A percentile compares a stretch with the other conserved stretches of the same genome.
These are phyloP conservation scores for Malus hybrid DNA, from an alignment of 331 rosid genomes.

Conservation along the genomic window DNA sequence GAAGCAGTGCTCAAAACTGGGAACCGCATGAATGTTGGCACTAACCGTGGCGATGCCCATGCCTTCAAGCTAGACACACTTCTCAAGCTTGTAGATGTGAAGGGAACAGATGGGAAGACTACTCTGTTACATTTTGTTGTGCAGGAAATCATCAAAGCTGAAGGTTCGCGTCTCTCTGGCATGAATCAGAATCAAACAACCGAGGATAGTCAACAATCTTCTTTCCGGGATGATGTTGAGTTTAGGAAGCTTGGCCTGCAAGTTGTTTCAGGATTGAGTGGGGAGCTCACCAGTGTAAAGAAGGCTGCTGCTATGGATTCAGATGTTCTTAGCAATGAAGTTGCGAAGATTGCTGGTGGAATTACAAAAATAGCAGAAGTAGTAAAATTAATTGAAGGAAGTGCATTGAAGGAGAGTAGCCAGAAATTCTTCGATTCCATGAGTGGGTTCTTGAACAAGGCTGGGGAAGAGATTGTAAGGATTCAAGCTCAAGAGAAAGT, in stretches of 20 bases:
- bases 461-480: constrained; percentile 50
- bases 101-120: constrained; percentile 79
- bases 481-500: constrained; percentile 50
- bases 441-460: constrained; percentile 57
- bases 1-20: constrained; percentile 92
- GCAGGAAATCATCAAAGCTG: constrained; percentile 76
- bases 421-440: constrained; percentile 51
- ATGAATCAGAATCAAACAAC: constrained; percentile 19
- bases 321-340: constrained; percentile 54
- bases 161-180: constrained; percentile 59
- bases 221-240: constrained; percentile 59
- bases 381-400: constrained; percentile 44
- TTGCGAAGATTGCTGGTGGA: constrained; percentile 61
- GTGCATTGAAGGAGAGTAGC: constrained; percentile 41
- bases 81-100: constrained; percentile 74
- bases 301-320: constrained; percentile 87
- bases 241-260: constrained; percentile 71
- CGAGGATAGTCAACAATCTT: constrained; percentile 30
- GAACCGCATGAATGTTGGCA: constrained; percentile 90
- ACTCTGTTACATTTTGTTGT: constrained; percentile 85
- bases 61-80: constrained; percentile 93
- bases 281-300: constrained; percentile 76
- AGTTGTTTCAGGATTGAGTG: constrained; percentile 76
- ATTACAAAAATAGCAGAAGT: constrained; percentile 46
- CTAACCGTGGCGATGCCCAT: constrained; percentile 85